Base-by-base conservation (phyloP, 2,329 filamentous ascomycete species). In the Trichoderma atroviride region DNA sequence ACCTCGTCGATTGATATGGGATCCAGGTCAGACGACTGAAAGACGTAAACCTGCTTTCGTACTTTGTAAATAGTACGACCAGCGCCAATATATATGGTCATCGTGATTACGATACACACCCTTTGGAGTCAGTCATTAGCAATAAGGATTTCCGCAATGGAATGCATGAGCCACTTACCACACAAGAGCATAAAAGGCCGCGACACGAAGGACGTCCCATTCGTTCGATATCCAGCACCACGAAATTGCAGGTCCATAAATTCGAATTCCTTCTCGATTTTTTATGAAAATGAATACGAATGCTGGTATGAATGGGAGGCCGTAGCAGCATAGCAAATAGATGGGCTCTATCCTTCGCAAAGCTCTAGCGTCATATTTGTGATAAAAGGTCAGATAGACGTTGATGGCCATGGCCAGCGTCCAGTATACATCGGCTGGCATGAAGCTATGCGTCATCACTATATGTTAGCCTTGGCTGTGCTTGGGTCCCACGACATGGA, bases 321-420 rank as follows among this genome's bases (percentile, higher is more conserved):
- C 91, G 73, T 94, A 94, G 77, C 90, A 92, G 67, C 83, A 74
- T 1, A 88, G 16, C 1, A 91, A 75, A 73, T 94, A 94, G 71
- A 84, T 88, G 65, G 87, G 84, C 76, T 94, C 92, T 73, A 94
- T 83, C 53, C 78, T 82, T 19, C 86, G 87, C 24, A 95, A 82
- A 66, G 86, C 84, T 1, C 82, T 78, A 0, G 88, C 86, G 70
- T 90, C 87, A 74, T 88, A 93, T 71, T 89, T 89, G 72, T 83
- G 83, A 78, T 92, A 93, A 75, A 94, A 92, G 0, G 91, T 93
- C 11, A 94, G 80, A 77, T 92, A 92, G 66, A 95, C 91, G 76
- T 94, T 95, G 73, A 89, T 83, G 1, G 92, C 91, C 92, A 95
- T 94, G 65, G 89, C 88, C 71, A 93, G 82, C 0, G 90, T 90